phyloP scores from a whole-genome alignment of 495 filamentous ascomycete genomes.

The Xylaria venustula region DNA sequence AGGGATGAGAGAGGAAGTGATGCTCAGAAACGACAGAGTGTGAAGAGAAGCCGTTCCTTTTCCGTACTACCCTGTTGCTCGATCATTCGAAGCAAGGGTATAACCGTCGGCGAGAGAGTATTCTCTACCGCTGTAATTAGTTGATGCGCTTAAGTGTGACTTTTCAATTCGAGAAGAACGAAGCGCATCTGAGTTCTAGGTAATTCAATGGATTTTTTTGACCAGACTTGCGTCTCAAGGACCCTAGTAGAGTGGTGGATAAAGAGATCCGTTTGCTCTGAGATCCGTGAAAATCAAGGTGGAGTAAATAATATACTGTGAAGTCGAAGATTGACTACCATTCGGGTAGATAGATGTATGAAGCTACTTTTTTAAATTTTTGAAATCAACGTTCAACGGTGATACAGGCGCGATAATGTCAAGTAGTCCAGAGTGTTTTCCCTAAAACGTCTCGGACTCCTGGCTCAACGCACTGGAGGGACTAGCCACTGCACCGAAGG shows the following conservation, averaged over 20 bases:
- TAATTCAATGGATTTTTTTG: not conserved
- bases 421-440: constrained; percentile 22
- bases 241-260: too few species aligned
- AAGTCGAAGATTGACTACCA: not conserved
- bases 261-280: not conserved
- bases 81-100: not conserved
- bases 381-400: constrained; percentile 28
- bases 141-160: not conserved
- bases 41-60: not conserved
- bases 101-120: not conserved
- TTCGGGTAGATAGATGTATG: not conserved
- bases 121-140: not conserved
- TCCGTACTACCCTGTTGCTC: not conserved
- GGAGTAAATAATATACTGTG: not conserved
- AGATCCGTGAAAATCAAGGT: not conserved
- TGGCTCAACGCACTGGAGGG: constrained; percentile 34
- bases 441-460: constrained; percentile 55
- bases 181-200: not conserved
- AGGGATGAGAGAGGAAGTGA: not conserved
- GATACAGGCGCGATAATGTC: constrained; percentile 21
- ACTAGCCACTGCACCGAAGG: constrained; percentile 50
- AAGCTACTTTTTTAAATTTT: constrained; percentile 10
- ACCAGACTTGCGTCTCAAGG: not conserved
- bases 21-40: not conserved
- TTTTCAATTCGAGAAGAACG: not conserved